Percentiles rank a stretch among this genome's conserved stretches.
phyloP scores from a whole-genome alignment of 2,329 filamentous ascomycete species.

The Ophiostoma himal-ulmi region DNA sequence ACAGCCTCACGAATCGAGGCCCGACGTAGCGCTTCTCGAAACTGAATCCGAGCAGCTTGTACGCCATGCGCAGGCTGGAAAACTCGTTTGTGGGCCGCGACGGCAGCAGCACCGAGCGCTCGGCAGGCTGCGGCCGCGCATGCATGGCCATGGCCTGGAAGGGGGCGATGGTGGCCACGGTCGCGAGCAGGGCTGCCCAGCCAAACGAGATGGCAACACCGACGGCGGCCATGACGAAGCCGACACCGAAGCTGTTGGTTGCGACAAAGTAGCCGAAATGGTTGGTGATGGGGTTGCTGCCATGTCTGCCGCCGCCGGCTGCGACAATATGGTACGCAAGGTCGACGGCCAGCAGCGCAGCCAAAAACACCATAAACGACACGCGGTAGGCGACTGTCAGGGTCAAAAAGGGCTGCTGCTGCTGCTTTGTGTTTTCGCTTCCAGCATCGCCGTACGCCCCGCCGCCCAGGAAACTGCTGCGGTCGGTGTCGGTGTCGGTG shows the following conservation, averaged over 20 bases:
- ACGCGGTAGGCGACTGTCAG: constrained; percentile 35
- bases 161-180: constrained; percentile 27
- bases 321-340: constrained; percentile 37
- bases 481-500: not conserved
- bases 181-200: constrained; percentile 39
- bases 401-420: constrained; percentile 34
- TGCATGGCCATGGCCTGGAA: constrained; percentile 23
- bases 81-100: constrained; percentile 41
- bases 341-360: constrained; percentile 35
- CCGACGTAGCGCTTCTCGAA: not conserved
- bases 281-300: constrained; percentile 19
- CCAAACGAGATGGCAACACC: constrained; percentile 40
- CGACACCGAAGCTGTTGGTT: constrained; percentile 39
- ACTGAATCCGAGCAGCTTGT: constrained; percentile 24
- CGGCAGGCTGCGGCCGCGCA: constrained; percentile 33
- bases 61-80: constrained; percentile 38
- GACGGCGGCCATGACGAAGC: constrained; percentile 39
- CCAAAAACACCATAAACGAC: constrained; percentile 32
- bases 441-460: not conserved
- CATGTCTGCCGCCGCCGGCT: constrained; percentile 21
- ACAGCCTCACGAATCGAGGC: not conserved
- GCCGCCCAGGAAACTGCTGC: not conserved
- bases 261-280: constrained; percentile 35
- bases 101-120: constrained; percentile 38
- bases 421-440: constrained; percentile 6